Base-by-base conservation (phyloP, 2,329 filamentous ascomycete species). In the Ceratocystis lukuohia region DNA sequence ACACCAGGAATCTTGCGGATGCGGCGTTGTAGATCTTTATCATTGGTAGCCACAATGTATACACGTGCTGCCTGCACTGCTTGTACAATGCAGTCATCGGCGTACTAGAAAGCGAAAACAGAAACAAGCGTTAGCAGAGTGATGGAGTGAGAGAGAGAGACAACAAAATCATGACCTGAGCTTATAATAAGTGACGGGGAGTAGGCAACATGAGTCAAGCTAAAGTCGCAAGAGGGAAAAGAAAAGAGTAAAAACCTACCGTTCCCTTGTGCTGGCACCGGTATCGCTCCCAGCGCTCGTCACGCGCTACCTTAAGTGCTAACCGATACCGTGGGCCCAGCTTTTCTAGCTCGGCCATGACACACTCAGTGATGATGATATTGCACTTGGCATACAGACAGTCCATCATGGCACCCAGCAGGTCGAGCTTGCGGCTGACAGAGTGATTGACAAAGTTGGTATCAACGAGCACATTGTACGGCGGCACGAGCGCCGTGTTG, bases 391-490 rank as follows among this genome's bases (percentile, higher is more conserved):
- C 93, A 74, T 92, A 96, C 3, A 99, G 82, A 65, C 89, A 88
- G 75, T 96, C 91, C 90, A 96, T 96, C 80, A 96, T 89, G 2
- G 88, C 86, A 68, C 93, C 87, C 22, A 96, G 82, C 12, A 97
- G 79, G 44, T 92, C 90, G 22, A 97, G 84, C 78, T 99, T 97
- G 71, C 88, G 85, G 75, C 92, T 89, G 1, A 97, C 89, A 0
- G 91, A 94, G 76, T 96, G 91, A 48, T 86, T 90, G 69, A 96
- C 82, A 74, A 96, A 96, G 74, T 96, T 96, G 75, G 91, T 93
- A 75, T 96, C 90, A 72, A 94, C 82, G 8, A 95, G 83, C 66
- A 93, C 83, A 62, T 77, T 77, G 79, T 96, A 95, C 1, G 91
- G 91, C 2, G 92, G 91, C 10, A 89, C 85, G 57, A 96, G 84